These are phyloP conservation scores for Yamadazyma triangularis DNA, from an alignment of 1,139 yeast genomes.

Conservation along the genomic window DNA sequence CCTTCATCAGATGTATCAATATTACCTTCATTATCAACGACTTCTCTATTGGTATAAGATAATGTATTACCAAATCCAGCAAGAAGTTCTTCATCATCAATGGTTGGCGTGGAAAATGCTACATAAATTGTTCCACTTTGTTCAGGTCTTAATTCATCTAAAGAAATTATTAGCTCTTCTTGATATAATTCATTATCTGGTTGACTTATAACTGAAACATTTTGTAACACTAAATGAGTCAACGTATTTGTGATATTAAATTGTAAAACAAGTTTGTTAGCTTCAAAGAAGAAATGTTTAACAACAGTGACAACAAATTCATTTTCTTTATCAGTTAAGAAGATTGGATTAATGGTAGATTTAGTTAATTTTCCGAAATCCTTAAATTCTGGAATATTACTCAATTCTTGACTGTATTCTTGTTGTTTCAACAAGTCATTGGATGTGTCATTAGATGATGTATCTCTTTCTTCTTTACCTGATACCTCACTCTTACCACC, in stretches of 20 bases:
- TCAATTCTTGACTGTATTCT: slow-evolving; percentile 63
- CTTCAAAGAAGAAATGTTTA: slow-evolving; percentile 68
- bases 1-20: slow-evolving; percentile 73
- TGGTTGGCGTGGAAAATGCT: slow-evolving; percentile 57
- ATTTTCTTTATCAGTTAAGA: slow-evolving; percentile 87
- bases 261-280: slow-evolving; percentile 76
- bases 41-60: slow-evolving; percentile 74
- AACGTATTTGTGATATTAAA: slow-evolving; percentile 83
- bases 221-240: slow-evolving; percentile 69
- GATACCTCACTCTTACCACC: slow-evolving; percentile 10
- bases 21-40: slow-evolving; percentile 71
- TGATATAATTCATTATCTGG: slow-evolving; percentile 55
- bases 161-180: slow-evolving; percentile 74
- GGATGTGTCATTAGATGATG: slow-evolving; percentile 17
- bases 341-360: slow-evolving; percentile 55
- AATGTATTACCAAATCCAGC: slow-evolving; percentile 66
- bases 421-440: slow-evolving; percentile 50
- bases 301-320: slow-evolving; percentile 86
- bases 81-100: slow-evolving; percentile 36
- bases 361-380: slow-evolving; percentile 72
- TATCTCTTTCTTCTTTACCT: slow-evolving; percentile 11
- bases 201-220: slow-evolving; percentile 70
- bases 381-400: slow-evolving; percentile 64
- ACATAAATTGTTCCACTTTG: slow-evolving; percentile 75
- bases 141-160: slow-evolving; percentile 68